Conservation (phyloP, 73 alveolate species). For the Paraurostyla sp. region DNA sequence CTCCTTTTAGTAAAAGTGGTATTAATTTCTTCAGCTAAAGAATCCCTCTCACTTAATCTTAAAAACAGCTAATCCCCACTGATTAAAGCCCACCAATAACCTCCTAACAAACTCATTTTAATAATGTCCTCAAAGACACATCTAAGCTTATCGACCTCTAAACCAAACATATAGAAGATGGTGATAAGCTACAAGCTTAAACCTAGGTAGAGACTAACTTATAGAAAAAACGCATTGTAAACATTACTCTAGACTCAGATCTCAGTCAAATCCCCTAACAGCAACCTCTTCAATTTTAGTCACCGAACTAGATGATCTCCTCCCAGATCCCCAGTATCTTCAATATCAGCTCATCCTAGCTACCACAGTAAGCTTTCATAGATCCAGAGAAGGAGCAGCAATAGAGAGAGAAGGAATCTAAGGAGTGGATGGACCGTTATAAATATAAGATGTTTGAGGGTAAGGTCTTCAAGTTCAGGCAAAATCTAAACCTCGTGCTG, state of each 20-base stretch:
- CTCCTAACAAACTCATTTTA: too few relatives aligned
- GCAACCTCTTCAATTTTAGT: too few relatives aligned
- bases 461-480: constrained; percentile 7
- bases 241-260: constrained; percentile 24
- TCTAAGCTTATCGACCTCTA: neutral
- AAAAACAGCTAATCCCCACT: too few relatives aligned
- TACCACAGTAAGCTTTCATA: too few relatives aligned
- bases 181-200: neutral
- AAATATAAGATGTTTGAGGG: constrained; percentile 19
- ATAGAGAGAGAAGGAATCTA: neutral
- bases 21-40: too few relatives aligned
- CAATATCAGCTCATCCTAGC: too few relatives aligned
- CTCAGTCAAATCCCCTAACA: neutral
- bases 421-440: constrained; percentile 26
- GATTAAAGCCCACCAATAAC: too few relatives aligned
- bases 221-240: neutral
- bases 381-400: constrained; percentile 22
- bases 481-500: constrained; percentile 4
- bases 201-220: neutral
- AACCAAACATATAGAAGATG: neutral
- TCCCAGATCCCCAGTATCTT: too few relatives aligned
- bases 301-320: too few relatives aligned
- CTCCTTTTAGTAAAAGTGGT: too few relatives aligned
- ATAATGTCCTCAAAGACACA: neutral
- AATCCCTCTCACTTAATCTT: neutral